Conservation (phyloP, 2,329 filamentous ascomycete species). For the Emmonsia crescens region DNA sequence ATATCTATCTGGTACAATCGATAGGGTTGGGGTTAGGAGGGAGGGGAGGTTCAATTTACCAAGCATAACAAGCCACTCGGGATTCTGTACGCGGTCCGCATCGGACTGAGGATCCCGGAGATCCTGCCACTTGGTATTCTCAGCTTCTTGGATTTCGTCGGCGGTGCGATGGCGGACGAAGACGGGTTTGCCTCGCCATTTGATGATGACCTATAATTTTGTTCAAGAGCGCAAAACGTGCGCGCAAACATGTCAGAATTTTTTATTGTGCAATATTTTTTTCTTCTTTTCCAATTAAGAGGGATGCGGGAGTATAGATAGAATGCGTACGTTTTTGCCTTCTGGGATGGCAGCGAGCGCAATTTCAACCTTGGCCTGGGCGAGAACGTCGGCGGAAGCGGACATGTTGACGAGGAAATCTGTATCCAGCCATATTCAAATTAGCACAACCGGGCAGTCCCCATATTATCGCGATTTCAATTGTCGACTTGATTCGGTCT, state of each 20-base stretch:
- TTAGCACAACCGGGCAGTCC: slow-evolving; percentile 19
- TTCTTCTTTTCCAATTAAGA: not conserved
- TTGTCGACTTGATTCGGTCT: slow-evolving; percentile 1
- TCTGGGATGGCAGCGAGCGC: slow-evolving; percentile 86
- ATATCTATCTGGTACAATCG: not conserved
- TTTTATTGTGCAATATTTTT: not conserved
- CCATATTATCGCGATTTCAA: not conserved
- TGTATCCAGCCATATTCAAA: slow-evolving; percentile 33
- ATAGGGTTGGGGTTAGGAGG: not conserved
- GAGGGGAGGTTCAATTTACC: slow-evolving; percentile 43
- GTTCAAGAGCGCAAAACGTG: slow-evolving; percentile 1
- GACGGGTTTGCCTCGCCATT: slow-evolving; percentile 99
- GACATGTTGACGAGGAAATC: slow-evolving; percentile 99
- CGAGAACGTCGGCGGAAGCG: slow-evolving; percentile 93
- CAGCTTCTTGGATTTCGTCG: slow-evolving; percentile 88
- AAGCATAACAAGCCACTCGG: slow-evolving; percentile 98
- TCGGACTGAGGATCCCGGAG: slow-evolving; percentile 89
- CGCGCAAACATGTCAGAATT: slow-evolving; percentile 1
- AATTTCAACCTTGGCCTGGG: slow-evolving; percentile 99
- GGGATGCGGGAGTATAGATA: not conserved
- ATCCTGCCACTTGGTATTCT: slow-evolving; percentile 68
- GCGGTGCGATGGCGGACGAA: slow-evolving; percentile 98
- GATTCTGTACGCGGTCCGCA: slow-evolving; percentile 89
- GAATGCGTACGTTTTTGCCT: slow-evolving; percentile 84
- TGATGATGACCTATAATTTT: slow-evolving; percentile 73